phyloP scores from a whole-genome alignment of 768 basidiomycete genomes.

The Mycena leptocephala region DNA sequence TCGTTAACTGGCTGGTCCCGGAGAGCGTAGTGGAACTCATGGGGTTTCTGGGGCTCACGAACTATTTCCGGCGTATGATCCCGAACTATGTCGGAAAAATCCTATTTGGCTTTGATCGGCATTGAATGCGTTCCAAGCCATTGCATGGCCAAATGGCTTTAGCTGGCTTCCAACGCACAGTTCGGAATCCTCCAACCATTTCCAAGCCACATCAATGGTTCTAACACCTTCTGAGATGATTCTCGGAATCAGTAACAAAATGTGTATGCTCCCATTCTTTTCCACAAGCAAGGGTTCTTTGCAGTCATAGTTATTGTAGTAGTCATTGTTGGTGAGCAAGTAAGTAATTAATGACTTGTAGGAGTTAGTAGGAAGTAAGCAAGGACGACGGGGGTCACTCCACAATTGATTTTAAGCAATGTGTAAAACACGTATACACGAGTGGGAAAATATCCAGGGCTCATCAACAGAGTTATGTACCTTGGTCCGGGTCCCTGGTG shows the following conservation, averaged over 20 bases:
- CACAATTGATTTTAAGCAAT: neutral
- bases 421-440: no score
- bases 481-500: no score
- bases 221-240: neutral
- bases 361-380: neutral
- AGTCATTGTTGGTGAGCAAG: neutral
- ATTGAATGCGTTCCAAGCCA: neutral
- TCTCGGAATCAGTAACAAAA: no score
- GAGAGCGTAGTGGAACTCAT: conserved; percentile 44
- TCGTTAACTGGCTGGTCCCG: conserved; percentile 54
- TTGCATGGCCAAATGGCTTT: neutral
- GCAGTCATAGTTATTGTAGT: neutral
- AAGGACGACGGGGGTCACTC: neutral
- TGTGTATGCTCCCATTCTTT: no score
- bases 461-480: no score
- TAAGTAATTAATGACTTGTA: neutral
- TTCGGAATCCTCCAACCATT: conserved; percentile 6
- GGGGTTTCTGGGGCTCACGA: conserved; percentile 53
- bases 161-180: conserved; percentile 3
- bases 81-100: neutral
- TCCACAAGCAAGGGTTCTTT: no score
- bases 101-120: neutral
- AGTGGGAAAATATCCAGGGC: no score
- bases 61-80: conserved; percentile 53
- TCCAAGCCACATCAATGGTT: neutral